Evolutionary conservation across 2,329 filamentous ascomycete species (phyloP).

Genomic region (Exserohilum rostratum): DNA sequence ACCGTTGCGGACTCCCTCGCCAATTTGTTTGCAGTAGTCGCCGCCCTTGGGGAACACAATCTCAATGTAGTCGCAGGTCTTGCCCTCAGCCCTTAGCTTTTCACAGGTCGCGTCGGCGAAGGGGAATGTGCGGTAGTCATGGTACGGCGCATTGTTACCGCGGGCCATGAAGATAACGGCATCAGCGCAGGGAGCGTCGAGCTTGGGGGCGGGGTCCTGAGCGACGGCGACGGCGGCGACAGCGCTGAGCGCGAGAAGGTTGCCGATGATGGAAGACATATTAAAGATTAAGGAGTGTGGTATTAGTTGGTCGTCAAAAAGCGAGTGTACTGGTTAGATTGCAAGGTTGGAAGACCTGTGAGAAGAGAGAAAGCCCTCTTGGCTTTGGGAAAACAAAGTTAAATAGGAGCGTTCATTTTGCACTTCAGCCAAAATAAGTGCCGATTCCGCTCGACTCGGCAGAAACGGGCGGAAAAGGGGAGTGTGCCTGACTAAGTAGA

Average conservation of each 20-base stretch:
- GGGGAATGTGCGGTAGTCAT: conserved; percentile 28
- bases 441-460: conserved; percentile 13
- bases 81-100: conserved; percentile 30
- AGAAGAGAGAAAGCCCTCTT: conserved; percentile 26
- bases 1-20: conserved; percentile 28
- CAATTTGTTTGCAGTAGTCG: conserved; percentile 27
- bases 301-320: conserved; percentile 25
- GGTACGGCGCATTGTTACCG: conserved; percentile 32
- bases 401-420: conserved; percentile 26
- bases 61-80: conserved; percentile 34
- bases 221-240: conserved; percentile 35
- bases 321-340: conserved; percentile 30
- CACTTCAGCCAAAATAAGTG: conserved; percentile 19
- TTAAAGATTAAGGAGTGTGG: conserved; percentile 32
- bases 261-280: conserved; percentile 35
- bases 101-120: conserved; percentile 28
- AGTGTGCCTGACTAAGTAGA: conserved; percentile 28
- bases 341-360: conserved; percentile 27
- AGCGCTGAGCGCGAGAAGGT: conserved; percentile 29
- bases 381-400: conserved; percentile 24
- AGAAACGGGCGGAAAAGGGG: conserved; percentile 22
- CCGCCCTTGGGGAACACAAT: conserved; percentile 23
- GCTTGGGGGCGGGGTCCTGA: conserved; percentile 38
- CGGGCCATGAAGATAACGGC: conserved; percentile 32
- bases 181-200: conserved; percentile 32